Evolutionary conservation across 2,329 filamentous ascomycete genomes (phyloP), one percentile per base, ranked within the genome.

Genomic region (Penicillium polonicum): DNA sequence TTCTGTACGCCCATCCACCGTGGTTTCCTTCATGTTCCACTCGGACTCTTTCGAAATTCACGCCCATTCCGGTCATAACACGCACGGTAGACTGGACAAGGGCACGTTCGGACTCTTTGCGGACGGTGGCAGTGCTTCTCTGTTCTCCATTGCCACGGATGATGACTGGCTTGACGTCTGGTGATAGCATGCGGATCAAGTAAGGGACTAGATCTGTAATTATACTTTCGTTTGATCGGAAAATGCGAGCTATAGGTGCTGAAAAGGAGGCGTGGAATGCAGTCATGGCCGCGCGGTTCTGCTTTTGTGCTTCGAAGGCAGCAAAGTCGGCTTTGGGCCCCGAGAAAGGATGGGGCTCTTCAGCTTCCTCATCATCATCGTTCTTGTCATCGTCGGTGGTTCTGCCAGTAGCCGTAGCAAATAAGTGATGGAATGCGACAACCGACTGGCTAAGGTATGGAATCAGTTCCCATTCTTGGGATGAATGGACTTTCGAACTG

Each of bases 381-480:
- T 71, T 71, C 38, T 72, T 78, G 13, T 83, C 81, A n/a, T 80
- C 80, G 7, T 71, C 74, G 64, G 73, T 67, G 48, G 63, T 62
- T 60, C 73, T 80, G 55, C 82, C 82, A 36, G 82, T 82, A 27
- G 88, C 85, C 0, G 90, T 88, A 4, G 92, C 90, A 70, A 99
- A 99, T 13, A 99, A 83, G 69, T 91, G 82, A 71, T 99, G 95
- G 70, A 96, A 97, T 4, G 91, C 94, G 2, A 97, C 83, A 17
- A 94, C 84, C 0, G 93, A 88, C 65, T 94, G 90, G 67, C 88
- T 90, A 48, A 97, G 83, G 72, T 99, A 99, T 0, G 91, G 88
- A 0, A 84, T 85, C 17, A 99, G 79, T 74, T 99, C 94, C 90
- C 94, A 99, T 55, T 96, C 92, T 72, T 97, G 93, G 58, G 85